These are phyloP conservation scores for Manihot esculenta DNA, from an alignment of 441 rosid species.

Conservation along the genomic window DNA sequence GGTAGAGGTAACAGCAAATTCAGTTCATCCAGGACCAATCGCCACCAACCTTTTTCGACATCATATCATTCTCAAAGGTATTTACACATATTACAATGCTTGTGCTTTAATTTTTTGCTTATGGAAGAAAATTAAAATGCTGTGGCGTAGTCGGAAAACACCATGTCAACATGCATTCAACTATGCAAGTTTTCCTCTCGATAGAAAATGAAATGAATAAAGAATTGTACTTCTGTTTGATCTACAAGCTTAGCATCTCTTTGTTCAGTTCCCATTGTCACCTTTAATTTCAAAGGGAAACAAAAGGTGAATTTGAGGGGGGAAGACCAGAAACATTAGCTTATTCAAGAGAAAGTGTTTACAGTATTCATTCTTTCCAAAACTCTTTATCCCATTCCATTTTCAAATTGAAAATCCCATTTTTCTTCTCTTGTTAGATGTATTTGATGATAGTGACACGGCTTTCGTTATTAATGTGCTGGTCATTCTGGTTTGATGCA, in stretches of 20 bases:
- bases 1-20: constrained; percentile 36
- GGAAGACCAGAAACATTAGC: too few relatives aligned
- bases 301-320: too few relatives aligned
- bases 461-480: neutral
- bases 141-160: neutral
- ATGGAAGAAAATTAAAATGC: neutral
- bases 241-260: too few relatives aligned
- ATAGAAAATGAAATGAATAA: neutral
- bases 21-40: constrained; percentile 47
- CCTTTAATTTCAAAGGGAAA: too few relatives aligned
- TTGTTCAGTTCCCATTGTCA: too few relatives aligned
- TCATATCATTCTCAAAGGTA: constrained; percentile 28
- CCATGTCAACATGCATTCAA: neutral
- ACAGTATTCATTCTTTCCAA: too few relatives aligned
- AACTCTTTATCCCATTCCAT: neutral
- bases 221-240: too few relatives aligned
- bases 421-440: neutral
- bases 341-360: too few relatives aligned
- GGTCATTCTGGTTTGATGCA: constrained; percentile 23
- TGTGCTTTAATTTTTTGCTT: neutral
- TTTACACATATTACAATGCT: neutral
- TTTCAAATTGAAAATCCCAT: neutral
- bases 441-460: neutral
- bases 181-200: neutral
- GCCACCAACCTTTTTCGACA: constrained; percentile 44